phyloP scores from a whole-genome alignment of 176 grass and related monocot species.

The Leersia perrieri region DNA sequence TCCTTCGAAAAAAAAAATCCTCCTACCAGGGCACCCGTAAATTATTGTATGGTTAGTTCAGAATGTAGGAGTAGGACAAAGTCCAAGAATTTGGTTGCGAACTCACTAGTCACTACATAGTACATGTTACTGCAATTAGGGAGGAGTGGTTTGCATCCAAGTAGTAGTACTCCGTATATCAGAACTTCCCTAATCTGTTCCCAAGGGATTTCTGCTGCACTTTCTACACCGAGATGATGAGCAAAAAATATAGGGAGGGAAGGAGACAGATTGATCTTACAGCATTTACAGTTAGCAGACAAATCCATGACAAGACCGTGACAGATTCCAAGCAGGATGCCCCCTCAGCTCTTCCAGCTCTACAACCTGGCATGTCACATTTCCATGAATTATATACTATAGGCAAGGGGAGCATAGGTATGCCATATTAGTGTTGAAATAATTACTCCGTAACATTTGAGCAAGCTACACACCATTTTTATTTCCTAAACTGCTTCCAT shows the following conservation, averaged over 20 bases:
- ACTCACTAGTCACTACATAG: no score
- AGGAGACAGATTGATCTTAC: slow-evolving; percentile 24
- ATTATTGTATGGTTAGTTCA: background rate
- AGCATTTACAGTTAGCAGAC: slow-evolving; percentile 16
- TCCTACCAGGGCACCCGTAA: no score
- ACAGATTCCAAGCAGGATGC: slow-evolving; percentile 15
- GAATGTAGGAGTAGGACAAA: background rate
- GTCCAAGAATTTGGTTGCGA: background rate
- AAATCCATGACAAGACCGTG: background rate
- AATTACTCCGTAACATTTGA: background rate
- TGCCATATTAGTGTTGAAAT: background rate
- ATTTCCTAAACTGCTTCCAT: background rate
- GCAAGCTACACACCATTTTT: background rate
- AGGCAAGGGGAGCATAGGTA: background rate
- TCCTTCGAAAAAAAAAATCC: background rate
- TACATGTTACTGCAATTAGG: background rate
- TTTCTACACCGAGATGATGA: background rate
- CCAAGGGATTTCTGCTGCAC: background rate
- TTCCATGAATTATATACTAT: slow-evolving; percentile 37
- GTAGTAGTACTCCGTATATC: no score
- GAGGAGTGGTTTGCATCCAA: background rate
- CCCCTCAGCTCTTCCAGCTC: slow-evolving; percentile 5
- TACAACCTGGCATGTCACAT: slow-evolving; percentile 56
- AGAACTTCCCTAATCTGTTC: background rate
- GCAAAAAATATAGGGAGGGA: background rate